Percentiles rank a stretch among this genome's conserved stretches.
Evolutionary conservation across 148 eudicot genomes (phyloP).

Genomic region (Chenopodium album): DNA sequence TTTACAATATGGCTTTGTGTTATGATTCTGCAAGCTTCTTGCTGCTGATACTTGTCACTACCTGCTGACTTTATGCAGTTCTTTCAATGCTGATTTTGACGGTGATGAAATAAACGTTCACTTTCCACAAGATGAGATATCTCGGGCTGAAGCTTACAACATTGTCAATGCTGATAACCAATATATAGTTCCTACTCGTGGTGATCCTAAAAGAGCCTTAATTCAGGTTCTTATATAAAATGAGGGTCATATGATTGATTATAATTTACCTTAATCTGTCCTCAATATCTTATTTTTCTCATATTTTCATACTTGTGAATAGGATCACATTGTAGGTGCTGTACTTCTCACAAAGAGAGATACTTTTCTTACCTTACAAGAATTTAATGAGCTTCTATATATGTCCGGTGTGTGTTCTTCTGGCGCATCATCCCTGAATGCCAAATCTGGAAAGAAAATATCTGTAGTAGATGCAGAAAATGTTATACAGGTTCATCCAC

Average conservation of each 20-base stretch:
- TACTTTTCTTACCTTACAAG: slow-evolving; percentile 67
- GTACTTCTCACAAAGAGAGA: slow-evolving; percentile 92
- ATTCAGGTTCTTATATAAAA: slow-evolving; percentile 65
- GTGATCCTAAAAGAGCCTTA: slow-evolving; percentile 93
- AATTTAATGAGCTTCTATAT: slow-evolving; percentile 78
- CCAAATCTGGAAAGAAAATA: slow-evolving; percentile 42
- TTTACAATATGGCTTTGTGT: not conserved
- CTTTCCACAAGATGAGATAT: slow-evolving; percentile 97
- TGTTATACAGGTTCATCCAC: slow-evolving; percentile 52
- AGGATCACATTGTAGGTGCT: slow-evolving; percentile 96
- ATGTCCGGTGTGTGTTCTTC: slow-evolving; percentile 65
- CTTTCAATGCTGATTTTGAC: slow-evolving; percentile 98
- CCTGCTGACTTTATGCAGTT: slow-evolving; percentile 40
- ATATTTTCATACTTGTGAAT: slow-evolving; percentile 11
- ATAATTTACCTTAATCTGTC: not conserved
- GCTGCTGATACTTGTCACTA: slow-evolving; percentile 3
- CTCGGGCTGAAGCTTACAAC: slow-evolving; percentile 96
- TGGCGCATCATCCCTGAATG: slow-evolving; percentile 36
- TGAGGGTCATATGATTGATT: not conserved
- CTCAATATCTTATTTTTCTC: not conserved
- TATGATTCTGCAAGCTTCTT: not conserved
- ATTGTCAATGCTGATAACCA: slow-evolving; percentile 95
- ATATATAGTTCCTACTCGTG: slow-evolving; percentile 95
- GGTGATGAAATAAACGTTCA: slow-evolving; percentile 99
- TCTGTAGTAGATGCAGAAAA: slow-evolving; percentile 51